phyloP scores from a whole-genome alignment of 331 rosid species.

The Rhamnella rubrinervis region DNA sequence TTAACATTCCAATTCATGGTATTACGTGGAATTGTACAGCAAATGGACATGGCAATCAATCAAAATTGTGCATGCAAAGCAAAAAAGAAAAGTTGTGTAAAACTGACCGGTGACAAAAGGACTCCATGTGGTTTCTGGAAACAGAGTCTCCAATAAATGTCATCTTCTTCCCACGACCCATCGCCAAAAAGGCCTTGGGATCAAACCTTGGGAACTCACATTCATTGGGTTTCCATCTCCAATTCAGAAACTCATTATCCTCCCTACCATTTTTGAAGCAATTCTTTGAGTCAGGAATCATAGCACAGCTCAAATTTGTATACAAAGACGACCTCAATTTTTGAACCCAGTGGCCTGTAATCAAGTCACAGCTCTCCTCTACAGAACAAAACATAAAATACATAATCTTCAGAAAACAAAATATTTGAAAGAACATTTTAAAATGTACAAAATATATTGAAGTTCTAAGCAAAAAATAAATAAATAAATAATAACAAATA shows the following conservation, averaged over 20 bases:
- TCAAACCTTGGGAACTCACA: conserved; percentile 69
- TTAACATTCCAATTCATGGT: too few species aligned
- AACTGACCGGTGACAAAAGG: too few species aligned
- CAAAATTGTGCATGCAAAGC: too few species aligned
- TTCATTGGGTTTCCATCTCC: conserved; percentile 84
- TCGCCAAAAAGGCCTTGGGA: background rate
- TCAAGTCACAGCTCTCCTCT: conserved; percentile 59
- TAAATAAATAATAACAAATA: too few species aligned
- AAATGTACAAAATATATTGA: too few species aligned
- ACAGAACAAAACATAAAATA: background rate
- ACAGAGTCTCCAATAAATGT: too few species aligned
- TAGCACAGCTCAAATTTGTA: conserved; percentile 65
- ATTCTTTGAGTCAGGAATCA: conserved; percentile 70
- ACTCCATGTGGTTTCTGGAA: too few species aligned
- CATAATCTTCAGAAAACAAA: background rate
- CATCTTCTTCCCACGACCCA: too few species aligned
- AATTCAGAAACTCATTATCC: conserved; percentile 66
- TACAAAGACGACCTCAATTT: conserved; percentile 42
- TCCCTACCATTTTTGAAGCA: conserved; percentile 75
- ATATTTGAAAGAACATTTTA: too few species aligned
- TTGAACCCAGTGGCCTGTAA: conserved; percentile 66
- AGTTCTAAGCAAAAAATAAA: too few species aligned
- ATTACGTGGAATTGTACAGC: background rate
- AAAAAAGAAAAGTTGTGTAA: too few species aligned
- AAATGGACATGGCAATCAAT: background rate